Conservation (phyloP, 805 yeast species). For the Saccharomycopsis sp. region DNA sequence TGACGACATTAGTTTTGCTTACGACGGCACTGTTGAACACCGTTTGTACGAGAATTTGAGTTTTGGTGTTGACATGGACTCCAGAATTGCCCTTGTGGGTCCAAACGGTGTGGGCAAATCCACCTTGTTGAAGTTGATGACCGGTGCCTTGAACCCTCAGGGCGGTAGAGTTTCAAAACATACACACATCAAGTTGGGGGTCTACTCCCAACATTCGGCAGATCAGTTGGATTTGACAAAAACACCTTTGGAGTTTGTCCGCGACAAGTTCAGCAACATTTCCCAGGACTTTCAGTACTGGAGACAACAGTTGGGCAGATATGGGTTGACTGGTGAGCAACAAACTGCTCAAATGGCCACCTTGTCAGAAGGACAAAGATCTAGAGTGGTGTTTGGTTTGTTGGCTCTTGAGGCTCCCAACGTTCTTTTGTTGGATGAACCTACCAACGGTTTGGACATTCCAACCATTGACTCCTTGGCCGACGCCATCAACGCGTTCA, state of each 20-base stretch:
- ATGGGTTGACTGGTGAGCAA: constrained; percentile 97
- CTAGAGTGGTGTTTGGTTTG: constrained; percentile 95
- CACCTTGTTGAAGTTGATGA: constrained; percentile 90
- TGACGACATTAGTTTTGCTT: constrained; percentile 89
- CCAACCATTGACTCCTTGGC: constrained; percentile 97
- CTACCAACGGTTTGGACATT: constrained; percentile 98
- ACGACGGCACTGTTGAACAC: constrained; percentile 75
- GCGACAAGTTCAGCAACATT: constrained; percentile 80
- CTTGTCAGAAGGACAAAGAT: constrained; percentile 97
- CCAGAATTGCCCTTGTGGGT: constrained; percentile 94
- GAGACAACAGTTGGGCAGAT: constrained; percentile 97
- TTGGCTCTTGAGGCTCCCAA: constrained; percentile 94
- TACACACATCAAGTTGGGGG: constrained; percentile 96
- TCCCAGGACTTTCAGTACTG: constrained; percentile 98
- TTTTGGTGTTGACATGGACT: constrained; percentile 99
- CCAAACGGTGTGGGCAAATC: constrained; percentile 99
- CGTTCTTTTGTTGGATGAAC: constrained; percentile 93
- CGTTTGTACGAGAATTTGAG: constrained; percentile 84
- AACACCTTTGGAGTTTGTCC: constrained; percentile 92
- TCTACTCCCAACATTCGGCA: constrained; percentile 97
- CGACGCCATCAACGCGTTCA: constrained; percentile 86
- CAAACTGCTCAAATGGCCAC: constrained; percentile 99
- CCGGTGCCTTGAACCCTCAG: constrained; percentile 86
- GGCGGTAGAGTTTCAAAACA: constrained; percentile 94
- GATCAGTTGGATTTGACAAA: constrained; percentile 95